phyloP scores from a whole-genome alignment of 345 rosid genomes.

The Geranium rotundifolium region DNA sequence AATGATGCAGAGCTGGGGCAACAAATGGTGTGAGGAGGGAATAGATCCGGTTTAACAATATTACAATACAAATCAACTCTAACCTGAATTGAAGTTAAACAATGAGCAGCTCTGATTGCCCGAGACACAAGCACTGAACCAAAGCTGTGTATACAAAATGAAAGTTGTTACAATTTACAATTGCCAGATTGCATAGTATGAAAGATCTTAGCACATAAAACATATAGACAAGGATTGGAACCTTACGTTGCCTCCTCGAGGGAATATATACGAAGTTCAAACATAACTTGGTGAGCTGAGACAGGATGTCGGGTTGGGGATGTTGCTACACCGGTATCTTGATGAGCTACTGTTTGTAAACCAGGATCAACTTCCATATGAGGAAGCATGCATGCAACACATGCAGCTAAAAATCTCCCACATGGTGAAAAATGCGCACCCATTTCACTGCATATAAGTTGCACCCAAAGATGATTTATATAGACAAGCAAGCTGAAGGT shows the following conservation, averaged over 20 bases:
- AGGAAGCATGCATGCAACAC: conserved; percentile 92
- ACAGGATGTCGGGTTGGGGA: conserved; percentile 95
- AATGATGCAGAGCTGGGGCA: not conserved
- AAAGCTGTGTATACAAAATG: conserved; percentile 41
- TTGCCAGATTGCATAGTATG: not conserved
- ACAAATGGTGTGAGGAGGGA: not conserved
- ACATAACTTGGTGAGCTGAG: conserved; percentile 83
- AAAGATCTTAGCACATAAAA: conserved; percentile 2
- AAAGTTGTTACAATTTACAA: conserved; percentile 1
- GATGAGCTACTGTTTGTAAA: conserved; percentile 51
- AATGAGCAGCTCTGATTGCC: conserved; percentile 90
- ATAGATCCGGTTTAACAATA: not conserved
- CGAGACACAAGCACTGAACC: conserved; percentile 81
- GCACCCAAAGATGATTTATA: conserved; percentile 1
- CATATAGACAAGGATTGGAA: conserved; percentile 11
- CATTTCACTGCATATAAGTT: conserved; percentile 73
- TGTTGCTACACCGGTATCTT: conserved; percentile 63
- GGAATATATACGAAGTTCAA: conserved; percentile 93
- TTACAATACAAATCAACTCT: conserved; percentile 20
- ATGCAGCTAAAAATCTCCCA: conserved; percentile 91
- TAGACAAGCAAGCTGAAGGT: not conserved
- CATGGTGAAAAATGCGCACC: conserved; percentile 99
- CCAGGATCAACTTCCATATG: conserved; percentile 69
- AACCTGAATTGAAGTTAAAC: conserved; percentile 97
- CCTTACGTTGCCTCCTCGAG: conserved; percentile 88